phyloP scores from a whole-genome alignment of 345 rosid species.

The Passiflora organensis region DNA sequence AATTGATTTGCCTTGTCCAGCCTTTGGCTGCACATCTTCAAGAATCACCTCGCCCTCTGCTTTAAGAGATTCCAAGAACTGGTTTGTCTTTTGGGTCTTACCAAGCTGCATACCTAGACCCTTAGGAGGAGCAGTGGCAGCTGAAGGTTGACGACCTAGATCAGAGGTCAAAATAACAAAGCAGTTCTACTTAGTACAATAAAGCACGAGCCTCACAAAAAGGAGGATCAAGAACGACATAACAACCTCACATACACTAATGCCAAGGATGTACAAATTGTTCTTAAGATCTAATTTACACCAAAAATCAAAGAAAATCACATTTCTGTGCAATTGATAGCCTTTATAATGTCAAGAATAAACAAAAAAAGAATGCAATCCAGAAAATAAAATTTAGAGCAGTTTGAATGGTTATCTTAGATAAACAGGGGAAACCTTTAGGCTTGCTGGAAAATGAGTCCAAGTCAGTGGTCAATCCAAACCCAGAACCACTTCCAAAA shows the following conservation, averaged over 20 bases:
- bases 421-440: conserved; percentile 55
- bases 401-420: background rate
- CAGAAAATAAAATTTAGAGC: background rate
- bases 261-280: too few relatives aligned
- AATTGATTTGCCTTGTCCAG: conserved; percentile 46
- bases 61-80: conserved; percentile 86
- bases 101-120: conserved; percentile 99
- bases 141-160: conserved; percentile 73
- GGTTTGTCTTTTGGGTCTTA: conserved; percentile 76
- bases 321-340: too few relatives aligned
- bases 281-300: too few relatives aligned
- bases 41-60: conserved; percentile 97
- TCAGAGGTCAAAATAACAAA: too few relatives aligned
- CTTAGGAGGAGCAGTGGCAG: conserved; percentile 90
- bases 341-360: too few relatives aligned
- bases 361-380: too few relatives aligned
- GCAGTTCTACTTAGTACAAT: too few relatives aligned
- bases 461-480: conserved; percentile 66
- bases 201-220: too few relatives aligned
- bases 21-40: conserved; percentile 82
- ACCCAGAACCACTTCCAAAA: conserved; percentile 24
- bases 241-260: too few relatives aligned
- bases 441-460: conserved; percentile 73
- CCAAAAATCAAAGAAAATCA: too few relatives aligned
- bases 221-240: background rate